Conservation (phyloP, 164 flowering plant species). For the Brasenia schreberi region DNA sequence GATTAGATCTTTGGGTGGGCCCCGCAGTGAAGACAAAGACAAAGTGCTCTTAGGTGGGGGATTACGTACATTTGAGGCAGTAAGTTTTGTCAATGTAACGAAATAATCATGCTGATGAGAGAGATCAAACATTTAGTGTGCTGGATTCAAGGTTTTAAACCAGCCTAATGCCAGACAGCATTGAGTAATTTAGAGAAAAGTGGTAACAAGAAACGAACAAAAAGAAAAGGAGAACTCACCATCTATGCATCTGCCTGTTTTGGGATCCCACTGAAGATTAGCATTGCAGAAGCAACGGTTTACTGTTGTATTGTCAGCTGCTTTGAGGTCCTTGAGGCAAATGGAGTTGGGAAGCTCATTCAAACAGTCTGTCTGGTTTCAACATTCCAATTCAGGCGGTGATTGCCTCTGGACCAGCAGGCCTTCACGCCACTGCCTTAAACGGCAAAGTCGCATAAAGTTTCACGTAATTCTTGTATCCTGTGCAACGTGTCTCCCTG, state of each 20-base stretch:
- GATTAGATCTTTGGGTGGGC: too few relatives aligned
- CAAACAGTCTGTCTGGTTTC: constrained; percentile 34
- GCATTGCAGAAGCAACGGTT: background rate
- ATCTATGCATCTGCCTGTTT: background rate
- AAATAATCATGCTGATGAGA: too few relatives aligned
- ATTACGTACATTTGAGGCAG: too few relatives aligned
- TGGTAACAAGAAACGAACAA: too few relatives aligned
- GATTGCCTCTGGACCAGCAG: constrained; percentile 61
- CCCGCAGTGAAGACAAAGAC: too few relatives aligned
- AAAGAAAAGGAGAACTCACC: too few relatives aligned
- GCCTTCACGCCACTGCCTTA: constrained; percentile 51
- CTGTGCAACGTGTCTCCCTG: constrained; percentile 47
- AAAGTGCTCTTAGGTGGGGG: too few relatives aligned
- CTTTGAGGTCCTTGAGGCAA: background rate
- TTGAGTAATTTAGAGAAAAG: too few relatives aligned
- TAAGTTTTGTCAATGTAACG: too few relatives aligned
- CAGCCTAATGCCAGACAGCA: too few relatives aligned
- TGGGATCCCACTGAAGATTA: background rate
- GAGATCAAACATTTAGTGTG: too few relatives aligned
- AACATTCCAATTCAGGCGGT: constrained; percentile 45
- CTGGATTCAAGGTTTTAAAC: too few relatives aligned
- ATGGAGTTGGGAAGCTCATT: background rate
- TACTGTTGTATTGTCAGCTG: background rate
- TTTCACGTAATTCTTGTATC: constrained; percentile 49
- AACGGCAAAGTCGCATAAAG: constrained; percentile 27